These are phyloP conservation scores for Coniochaeta sp. DNA, from an alignment of 2,329 filamentous ascomycete genomes.

Conservation along the genomic window DNA sequence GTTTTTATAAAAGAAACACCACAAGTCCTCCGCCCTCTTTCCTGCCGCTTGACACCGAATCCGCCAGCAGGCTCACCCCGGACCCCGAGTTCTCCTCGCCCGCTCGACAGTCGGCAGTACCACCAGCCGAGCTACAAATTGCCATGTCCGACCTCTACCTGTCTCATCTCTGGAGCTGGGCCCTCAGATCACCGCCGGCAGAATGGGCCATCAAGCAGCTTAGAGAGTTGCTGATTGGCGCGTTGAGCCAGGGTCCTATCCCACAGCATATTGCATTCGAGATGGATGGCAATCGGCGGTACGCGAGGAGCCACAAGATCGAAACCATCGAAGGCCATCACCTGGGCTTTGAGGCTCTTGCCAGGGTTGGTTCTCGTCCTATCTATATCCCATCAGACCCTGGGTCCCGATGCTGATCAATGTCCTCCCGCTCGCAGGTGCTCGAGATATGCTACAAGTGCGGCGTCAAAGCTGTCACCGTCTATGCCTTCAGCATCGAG, in stretches of 20 bases:
- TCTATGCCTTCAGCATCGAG: slow-evolving; percentile 98
- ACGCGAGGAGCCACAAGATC: slow-evolving; percentile 82
- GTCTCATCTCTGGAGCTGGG: slow-evolving; percentile 53
- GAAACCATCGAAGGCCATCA: slow-evolving; percentile 97
- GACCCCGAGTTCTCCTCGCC: too few species aligned
- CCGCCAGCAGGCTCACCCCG: too few species aligned
- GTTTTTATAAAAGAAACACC: too few species aligned
- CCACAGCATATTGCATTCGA: slow-evolving; percentile 97
- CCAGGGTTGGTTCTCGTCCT: slow-evolving; percentile 52
- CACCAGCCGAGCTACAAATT: background rate
- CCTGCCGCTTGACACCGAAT: too few species aligned
- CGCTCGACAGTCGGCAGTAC: too few species aligned
- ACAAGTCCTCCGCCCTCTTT: too few species aligned
- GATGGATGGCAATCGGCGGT: slow-evolving; percentile 96
- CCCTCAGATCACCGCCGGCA: slow-evolving; percentile 80
- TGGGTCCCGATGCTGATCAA: slow-evolving; percentile 11
- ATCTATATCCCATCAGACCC: background rate
- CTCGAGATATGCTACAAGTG: slow-evolving; percentile 98
- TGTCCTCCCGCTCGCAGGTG: slow-evolving; percentile 48
- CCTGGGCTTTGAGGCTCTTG: slow-evolving; percentile 89
- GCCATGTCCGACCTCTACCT: slow-evolving; percentile 48
- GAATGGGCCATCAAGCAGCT: slow-evolving; percentile 80
- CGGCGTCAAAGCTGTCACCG: slow-evolving; percentile 91
- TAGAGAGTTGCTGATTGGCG: slow-evolving; percentile 79
- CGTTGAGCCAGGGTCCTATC: slow-evolving; percentile 82